These are phyloP conservation scores for Pilasporangium apinafurcum DNA, from an alignment of 352 stramenopile species.

Conservation along the genomic window DNA sequence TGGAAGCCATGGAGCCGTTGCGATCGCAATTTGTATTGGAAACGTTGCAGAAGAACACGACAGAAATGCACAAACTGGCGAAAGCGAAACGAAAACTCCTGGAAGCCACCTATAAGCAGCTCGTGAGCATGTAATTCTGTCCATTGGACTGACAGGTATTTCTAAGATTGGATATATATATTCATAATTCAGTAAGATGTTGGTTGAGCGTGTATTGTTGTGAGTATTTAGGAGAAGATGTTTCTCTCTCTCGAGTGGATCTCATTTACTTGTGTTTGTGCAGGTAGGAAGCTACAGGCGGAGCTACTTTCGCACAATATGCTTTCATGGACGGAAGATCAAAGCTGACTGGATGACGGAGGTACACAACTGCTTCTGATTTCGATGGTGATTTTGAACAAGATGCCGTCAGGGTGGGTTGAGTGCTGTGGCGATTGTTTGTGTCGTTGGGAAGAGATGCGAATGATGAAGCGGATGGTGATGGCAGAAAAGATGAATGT, in stretches of 20 bases:
- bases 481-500: neutral
- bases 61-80: constrained; percentile 70
- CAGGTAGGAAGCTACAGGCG: constrained; percentile 57
- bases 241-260: neutral
- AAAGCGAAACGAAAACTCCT: constrained; percentile 63
- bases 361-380: constrained; percentile 18
- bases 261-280: constrained; percentile 5
- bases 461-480: neutral
- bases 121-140: constrained; percentile 30
- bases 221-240: neutral
- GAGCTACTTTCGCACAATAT: constrained; percentile 52
- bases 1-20: constrained; percentile 46
- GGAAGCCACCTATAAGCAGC: constrained; percentile 53
- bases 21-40: constrained; percentile 66
- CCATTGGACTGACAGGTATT: constrained; percentile 9
- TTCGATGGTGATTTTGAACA: too few relatives aligned
- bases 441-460: neutral
- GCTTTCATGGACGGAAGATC: constrained; percentile 70
- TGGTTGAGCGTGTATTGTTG: neutral
- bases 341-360: constrained; percentile 15
- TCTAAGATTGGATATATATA: too few relatives aligned
- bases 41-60: constrained; percentile 57
- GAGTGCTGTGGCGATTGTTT: neutral
- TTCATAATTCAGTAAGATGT: neutral
- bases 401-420: too few relatives aligned